Evolutionary conservation across 2,329 filamentous ascomycete species (phyloP).

Genomic region (Fusarium coicis): DNA sequence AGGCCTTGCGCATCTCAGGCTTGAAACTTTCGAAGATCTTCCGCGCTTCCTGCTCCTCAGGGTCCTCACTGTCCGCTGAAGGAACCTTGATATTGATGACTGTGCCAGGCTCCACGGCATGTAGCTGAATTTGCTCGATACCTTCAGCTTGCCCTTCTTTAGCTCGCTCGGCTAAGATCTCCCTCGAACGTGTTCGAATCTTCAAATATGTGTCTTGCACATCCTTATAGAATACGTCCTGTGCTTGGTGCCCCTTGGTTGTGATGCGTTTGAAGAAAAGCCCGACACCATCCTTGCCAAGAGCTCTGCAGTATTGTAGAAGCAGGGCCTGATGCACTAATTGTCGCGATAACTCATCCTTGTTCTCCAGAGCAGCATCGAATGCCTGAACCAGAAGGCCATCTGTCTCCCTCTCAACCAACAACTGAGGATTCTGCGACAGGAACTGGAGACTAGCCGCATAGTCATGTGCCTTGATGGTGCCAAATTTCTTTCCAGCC

Average conservation of each 20-base stretch:
- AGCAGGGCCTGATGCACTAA: slow-evolving; percentile 94
- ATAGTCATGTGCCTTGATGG: slow-evolving; percentile 82
- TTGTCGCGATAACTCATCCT: slow-evolving; percentile 80
- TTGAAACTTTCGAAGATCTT: slow-evolving; percentile 86
- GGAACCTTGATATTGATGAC: slow-evolving; percentile 91
- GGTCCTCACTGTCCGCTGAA: slow-evolving; percentile 72
- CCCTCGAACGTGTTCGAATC: slow-evolving; percentile 80
- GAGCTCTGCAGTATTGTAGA: slow-evolving; percentile 91
- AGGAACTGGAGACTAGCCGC: slow-evolving; percentile 79
- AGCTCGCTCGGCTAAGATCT: slow-evolving; percentile 70
- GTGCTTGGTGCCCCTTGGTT: slow-evolving; percentile 87
- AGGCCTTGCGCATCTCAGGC: slow-evolving; percentile 80
- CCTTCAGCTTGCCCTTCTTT: slow-evolving; percentile 68
- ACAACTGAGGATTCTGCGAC: slow-evolving; percentile 78
- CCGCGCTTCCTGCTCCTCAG: slow-evolving; percentile 71
- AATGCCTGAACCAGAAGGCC: slow-evolving; percentile 92
- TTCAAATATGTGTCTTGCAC: slow-evolving; percentile 87
- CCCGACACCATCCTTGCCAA: slow-evolving; percentile 87
- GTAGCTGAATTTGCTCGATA: slow-evolving; percentile 96
- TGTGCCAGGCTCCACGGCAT: slow-evolving; percentile 93
- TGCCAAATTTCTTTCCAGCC: slow-evolving; percentile 82
- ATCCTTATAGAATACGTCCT: slow-evolving; percentile 91
- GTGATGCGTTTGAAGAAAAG: slow-evolving; percentile 98
- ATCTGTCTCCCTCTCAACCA: slow-evolving; percentile 88
- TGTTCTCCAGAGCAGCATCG: slow-evolving; percentile 81